Base-by-base conservation (phyloP, 2,329 filamentous ascomycete genomes). In the Neodidymelliopsis sp. region DNA sequence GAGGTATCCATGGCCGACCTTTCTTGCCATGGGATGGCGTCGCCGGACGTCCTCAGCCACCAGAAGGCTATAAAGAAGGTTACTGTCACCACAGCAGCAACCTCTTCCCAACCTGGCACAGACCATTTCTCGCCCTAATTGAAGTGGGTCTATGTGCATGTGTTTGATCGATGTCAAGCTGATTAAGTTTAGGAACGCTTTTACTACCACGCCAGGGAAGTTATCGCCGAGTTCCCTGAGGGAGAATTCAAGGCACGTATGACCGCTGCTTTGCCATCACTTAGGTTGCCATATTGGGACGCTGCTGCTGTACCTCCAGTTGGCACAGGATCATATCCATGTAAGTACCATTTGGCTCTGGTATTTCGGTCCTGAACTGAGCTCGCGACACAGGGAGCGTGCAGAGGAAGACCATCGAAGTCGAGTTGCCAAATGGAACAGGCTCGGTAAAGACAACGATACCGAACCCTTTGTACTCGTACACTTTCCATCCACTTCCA, bases 1-100 rank as follows among this genome's bases (percentile, higher is more conserved):
- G 15, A 91, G 89, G 87, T 12, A 92, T 95, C 56, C 90, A 95
- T 69, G 90, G 90, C 8, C 84, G 87, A 41, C 90, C 90, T 1
- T 83, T 77, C 52, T 68, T 72, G 19, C 59, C 79, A 1, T 87
- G 84, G 83, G 80, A 85, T 60, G 76, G 75, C 15, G 81, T 81
- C 1, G 57, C 53, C 13, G 54, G 54, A 25, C 69, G 37, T 75
- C 44, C 75, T 20, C 40, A 50, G 34, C 47, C 47, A 3, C 24
- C 40, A 2, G 64, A 77, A 2, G 83, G 82, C 2, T 81, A 78
- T 28, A 76, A 78, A 44, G 73, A 81, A 12, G 90, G 90, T 19
- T 94, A 92, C 66, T 95, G 90, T 66, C 81, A 82, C 9, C 90
- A 95, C 70, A 83, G 81, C 20, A 90, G 88, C 1, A 84, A 89